Evolutionary conservation across 2,329 filamentous ascomycete genomes (phyloP).

Genomic region (Aureobasidium mangrovei): DNA sequence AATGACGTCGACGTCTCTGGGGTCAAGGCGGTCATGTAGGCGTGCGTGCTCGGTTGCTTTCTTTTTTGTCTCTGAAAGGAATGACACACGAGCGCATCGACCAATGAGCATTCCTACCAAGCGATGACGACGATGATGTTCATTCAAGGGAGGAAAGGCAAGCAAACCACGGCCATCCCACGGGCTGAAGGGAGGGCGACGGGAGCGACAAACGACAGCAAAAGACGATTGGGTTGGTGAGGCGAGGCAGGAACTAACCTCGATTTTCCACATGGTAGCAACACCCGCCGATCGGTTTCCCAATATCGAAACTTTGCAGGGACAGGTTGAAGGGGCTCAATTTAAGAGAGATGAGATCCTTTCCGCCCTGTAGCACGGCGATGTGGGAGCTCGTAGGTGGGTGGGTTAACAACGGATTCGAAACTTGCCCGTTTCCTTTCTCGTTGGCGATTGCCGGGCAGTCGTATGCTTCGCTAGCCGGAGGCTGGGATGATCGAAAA

Average conservation of each 20-base stretch:
- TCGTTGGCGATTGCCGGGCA: slow-evolving; percentile 9
- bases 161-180: neutral
- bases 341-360: neutral
- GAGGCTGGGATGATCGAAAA: slow-evolving; percentile 2
- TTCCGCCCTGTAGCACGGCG: slow-evolving; percentile 3
- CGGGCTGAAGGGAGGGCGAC: neutral
- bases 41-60: neutral
- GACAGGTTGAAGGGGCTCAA: slow-evolving; percentile 7
- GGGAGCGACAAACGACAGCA: neutral
- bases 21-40: slow-evolving; percentile 11
- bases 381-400: neutral
- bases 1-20: slow-evolving; percentile 9
- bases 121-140: slow-evolving; percentile 8
- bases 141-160: neutral
- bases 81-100: slow-evolving; percentile 9
- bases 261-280: slow-evolving; percentile 13
- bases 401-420: neutral
- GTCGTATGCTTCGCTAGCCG: slow-evolving; percentile 4
- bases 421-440: slow-evolving; percentile 2
- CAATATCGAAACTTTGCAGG: slow-evolving; percentile 7
- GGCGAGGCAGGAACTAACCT: slow-evolving; percentile 4
- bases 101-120: slow-evolving; percentile 1
- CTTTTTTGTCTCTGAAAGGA: slow-evolving; percentile 6
- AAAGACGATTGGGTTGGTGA: neutral
- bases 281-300: slow-evolving; percentile 7